Evolutionary conservation across 2,329 filamentous ascomycete genomes (phyloP), one percentile per base, ranked within the genome.

Genomic region (Neopestalotiopsis sp.): DNA sequence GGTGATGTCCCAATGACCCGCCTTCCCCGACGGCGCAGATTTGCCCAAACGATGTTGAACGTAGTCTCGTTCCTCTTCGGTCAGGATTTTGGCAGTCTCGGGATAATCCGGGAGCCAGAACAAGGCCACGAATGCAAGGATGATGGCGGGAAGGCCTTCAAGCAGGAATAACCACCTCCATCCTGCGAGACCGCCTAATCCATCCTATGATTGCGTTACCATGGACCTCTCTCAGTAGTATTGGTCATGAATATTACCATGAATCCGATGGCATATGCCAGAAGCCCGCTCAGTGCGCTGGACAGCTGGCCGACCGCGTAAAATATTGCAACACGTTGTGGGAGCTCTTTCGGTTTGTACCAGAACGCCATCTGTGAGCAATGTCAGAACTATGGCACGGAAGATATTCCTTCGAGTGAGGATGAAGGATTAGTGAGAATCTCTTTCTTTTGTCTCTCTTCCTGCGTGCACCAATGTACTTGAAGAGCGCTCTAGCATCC

Each of bases 161-260:
- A 80, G 68, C n/a, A 81, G 72, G 66, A 81, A 81, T 7, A 81
- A 69, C 79, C 79, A 81, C 61, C 79, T 71, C 80, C 80, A 82
- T 1, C 80, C 80, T 2, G 78, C 70, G 12, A 80, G 71, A 0
- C 76, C 75, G 1, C 75, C 76, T 1, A 73, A 66, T 1, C 76
- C 76, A 65, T 81, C 73, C 72, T 74, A 65, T 14, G 5, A 45
- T 5, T 32, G 42, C 56, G 20, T 17, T 6, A 34, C 14, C 4
- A 20, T 69, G 10, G 66, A 10, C 63, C 24, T 28, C n/a, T 20
- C 24, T 20, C 5, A 4, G 24, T 42, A 12, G 12, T 24, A 63
- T 24, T 7, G 6, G 13, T 17, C 9, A 34, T 6, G 28, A 30
- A 12, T 7, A 61, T 38, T 68, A 75, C 75, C 79, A 81, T 79